phyloP scores from a whole-genome alignment of 805 yeast genomes.

The Ogataea minuta region DNA sequence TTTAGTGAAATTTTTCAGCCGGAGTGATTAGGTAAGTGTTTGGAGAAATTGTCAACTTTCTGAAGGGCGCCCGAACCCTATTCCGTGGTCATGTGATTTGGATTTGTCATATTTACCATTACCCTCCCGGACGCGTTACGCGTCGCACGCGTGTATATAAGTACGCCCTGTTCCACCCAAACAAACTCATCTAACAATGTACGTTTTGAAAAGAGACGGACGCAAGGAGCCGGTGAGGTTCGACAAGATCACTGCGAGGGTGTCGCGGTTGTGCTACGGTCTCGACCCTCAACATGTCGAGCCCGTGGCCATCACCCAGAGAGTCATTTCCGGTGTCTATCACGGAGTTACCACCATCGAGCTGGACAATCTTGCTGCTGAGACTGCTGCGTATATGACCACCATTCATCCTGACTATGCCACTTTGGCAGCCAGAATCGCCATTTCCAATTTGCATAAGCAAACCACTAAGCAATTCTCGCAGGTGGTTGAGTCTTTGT shows the following conservation, averaged over 20 bases:
- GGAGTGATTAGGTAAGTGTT: constrained; percentile 6
- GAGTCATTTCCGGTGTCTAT: constrained; percentile 93
- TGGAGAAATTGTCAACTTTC: neutral
- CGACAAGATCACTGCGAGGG: constrained; percentile 94
- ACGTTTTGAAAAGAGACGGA: constrained; percentile 89
- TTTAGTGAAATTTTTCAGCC: constrained; percentile 8
- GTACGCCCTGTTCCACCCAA: constrained; percentile 6
- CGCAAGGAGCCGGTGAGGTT: constrained; percentile 92
- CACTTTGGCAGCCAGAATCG: constrained; percentile 90
- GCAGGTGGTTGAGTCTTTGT: constrained; percentile 69
- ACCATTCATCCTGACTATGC: constrained; percentile 98
- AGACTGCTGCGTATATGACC: constrained; percentile 96
- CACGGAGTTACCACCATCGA: constrained; percentile 96
- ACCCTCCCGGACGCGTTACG: constrained; percentile 4
- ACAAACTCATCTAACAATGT: constrained; percentile 45
- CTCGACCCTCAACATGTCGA: constrained; percentile 89
- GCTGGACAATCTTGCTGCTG: constrained; percentile 79
- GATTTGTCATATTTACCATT: neutral
- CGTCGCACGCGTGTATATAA: constrained; percentile 10
- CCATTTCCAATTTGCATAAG: constrained; percentile 90
- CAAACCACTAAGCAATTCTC: constrained; percentile 88
- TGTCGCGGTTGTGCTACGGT: constrained; percentile 92
- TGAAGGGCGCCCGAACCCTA: neutral
- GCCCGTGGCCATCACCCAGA: constrained; percentile 92
- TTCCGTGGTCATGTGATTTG: constrained; percentile 4